phyloP scores from a whole-genome alignment of 208 protist genomes.

The Trypanosomatidae sp. region DNA sequence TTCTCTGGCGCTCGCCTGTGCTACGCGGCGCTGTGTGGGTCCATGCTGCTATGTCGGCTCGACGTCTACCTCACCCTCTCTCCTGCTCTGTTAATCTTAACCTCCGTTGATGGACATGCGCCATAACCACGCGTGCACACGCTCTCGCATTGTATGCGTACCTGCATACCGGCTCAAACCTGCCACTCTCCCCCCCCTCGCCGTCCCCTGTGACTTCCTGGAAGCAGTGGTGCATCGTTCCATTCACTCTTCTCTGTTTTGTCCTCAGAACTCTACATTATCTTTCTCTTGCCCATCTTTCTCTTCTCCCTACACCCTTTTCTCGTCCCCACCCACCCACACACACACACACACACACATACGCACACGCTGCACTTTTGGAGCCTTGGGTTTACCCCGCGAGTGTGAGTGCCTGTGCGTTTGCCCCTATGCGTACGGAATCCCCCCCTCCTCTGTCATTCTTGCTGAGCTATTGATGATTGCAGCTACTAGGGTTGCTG shows the following conservation, averaged over 20 bases:
- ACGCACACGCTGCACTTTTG: not conserved
- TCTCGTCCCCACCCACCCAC: not conserved
- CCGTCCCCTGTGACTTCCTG: not conserved
- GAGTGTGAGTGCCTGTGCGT: slow-evolving; percentile 9
- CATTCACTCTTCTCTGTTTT: not conserved
- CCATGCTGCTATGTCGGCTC: not conserved
- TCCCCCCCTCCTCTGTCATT: too few species aligned
- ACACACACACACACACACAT: not conserved
- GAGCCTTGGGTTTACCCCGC: not conserved
- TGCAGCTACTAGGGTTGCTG: not conserved
- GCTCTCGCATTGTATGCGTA: not conserved
- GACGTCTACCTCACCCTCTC: not conserved
- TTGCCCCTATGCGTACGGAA: not conserved
- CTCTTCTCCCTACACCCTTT: not conserved
- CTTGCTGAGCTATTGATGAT: too few species aligned
- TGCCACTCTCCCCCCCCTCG: not conserved
- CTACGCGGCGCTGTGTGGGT: not conserved
- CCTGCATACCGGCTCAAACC: not conserved
- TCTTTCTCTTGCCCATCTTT: too few species aligned
- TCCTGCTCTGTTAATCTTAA: not conserved
- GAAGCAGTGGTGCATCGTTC: not conserved
- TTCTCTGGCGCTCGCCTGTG: not conserved
- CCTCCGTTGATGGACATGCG: not conserved
- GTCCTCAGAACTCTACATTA: not conserved
- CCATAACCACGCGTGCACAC: not conserved